Evolutionary conservation across 2,329 filamentous ascomycete species (phyloP).

Genomic region (Neurospora sp.): DNA sequence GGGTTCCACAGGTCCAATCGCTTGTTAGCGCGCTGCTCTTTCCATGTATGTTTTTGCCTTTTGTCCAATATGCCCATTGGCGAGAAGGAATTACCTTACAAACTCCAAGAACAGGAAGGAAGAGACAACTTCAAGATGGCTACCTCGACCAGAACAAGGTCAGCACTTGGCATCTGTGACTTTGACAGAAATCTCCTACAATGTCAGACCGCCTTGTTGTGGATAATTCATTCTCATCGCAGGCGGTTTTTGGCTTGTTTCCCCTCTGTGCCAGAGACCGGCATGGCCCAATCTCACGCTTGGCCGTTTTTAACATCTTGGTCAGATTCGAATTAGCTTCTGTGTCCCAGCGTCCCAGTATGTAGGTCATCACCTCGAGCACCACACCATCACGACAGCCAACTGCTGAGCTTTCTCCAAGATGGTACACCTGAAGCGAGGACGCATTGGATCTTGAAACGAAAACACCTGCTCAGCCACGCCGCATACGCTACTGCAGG

Average conservation of each 20-base stretch:
- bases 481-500: conserved; percentile 17
- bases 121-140: neutral
- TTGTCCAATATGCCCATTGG: neutral
- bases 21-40: neutral
- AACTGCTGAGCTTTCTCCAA: neutral
- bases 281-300: neutral
- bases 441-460: conserved; percentile 12
- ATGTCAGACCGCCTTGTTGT: neutral
- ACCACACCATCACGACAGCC: neutral
- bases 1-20: neutral
- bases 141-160: neutral
- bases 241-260: neutral
- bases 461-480: conserved; percentile 15
- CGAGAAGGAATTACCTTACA: neutral
- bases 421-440: neutral
- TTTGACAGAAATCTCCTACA: neutral
- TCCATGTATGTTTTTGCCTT: neutral
- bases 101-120: neutral
- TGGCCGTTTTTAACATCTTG: neutral
- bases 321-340: neutral
- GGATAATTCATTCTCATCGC: neutral
- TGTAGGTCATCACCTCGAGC: neutral
- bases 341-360: neutral
- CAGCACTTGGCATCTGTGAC: neutral
- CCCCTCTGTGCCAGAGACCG: neutral